Evolutionary conservation across 2,329 filamentous ascomycete species (phyloP).

Genomic region (Colletotrichum gloeosporioides): DNA sequence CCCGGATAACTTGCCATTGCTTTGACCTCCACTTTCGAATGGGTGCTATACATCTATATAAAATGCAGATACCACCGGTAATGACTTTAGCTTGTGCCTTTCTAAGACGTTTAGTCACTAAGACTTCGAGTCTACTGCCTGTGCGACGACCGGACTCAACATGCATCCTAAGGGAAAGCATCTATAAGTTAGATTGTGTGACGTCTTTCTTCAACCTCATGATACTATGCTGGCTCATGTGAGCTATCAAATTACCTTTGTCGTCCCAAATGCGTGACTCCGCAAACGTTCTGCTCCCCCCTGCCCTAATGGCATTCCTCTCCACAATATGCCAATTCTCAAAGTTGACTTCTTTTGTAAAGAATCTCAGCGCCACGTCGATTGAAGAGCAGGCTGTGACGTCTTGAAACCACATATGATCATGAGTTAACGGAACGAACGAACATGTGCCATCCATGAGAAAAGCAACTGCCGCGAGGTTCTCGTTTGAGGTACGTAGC

Average conservation of each 20-base stretch:
- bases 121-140: neutral
- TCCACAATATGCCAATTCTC: neutral
- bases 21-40: neutral
- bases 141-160: neutral
- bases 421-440: neutral
- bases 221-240: neutral
- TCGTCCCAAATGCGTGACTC: neutral
- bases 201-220: neutral
- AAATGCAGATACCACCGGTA: neutral
- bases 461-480: neutral
- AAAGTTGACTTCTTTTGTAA: neutral
- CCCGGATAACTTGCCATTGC: neutral
- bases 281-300: neutral
- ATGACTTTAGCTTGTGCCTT: neutral
- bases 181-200: neutral
- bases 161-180: rapidly evolving
- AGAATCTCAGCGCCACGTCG: neutral
- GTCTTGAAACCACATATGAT: neutral
- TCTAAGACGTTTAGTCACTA: neutral
- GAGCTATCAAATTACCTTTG: neutral
- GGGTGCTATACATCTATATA: rapidly evolving
- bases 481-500: rapidly evolving
- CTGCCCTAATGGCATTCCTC: neutral
- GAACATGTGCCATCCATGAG: neutral
- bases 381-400: neutral